Base-by-base conservation (phyloP, 495 filamentous ascomycete genomes). In the Xylona heveae region DNA sequence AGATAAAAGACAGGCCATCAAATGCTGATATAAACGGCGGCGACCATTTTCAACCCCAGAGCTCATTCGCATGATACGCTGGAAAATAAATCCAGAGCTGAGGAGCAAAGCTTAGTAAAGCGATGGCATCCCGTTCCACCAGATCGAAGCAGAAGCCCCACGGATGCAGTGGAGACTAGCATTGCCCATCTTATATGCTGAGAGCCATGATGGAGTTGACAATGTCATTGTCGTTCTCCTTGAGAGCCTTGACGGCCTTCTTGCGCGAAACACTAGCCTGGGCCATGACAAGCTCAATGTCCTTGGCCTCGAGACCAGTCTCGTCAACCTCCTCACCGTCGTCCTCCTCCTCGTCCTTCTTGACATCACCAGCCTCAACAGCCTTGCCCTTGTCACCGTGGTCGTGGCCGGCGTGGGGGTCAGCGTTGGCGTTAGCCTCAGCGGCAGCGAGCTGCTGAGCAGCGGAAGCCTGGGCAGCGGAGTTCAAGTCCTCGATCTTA, bases 201-300 rank as follows among this genome's bases (percentile, higher is more conserved):
- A 97, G 65, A 42, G 85, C 82, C 88, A 97, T 97, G 62, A 97
- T 97, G 37, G 85, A 92, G 70, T 95, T 95, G 58, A 99, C 90
- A 61, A 99, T 95, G 55, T 99, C 90, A 47, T 94, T 92, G 59
- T 94, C 82, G 55, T 99, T 94, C 66, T 94, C 82, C 64, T 88
- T 85, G 38, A 99, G 64, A 19, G 90, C 90, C 60, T 93, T 95
- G 62, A 95, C 74, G 35, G 88, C 88, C 69, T 95, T 95, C 66
- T 90, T 94, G 49, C 88, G 64, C 38, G 78, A 88, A 34, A 99
- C 88, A 47, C 63, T 88, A 38, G 88, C 88, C 63, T 97, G 80
- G 39, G 81, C 80, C 83, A 95, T 95, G 51, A 99, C 88, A 21
- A 99, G 64, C 51, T 99, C 90, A 46, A 99, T 95, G 51, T 99